Conservation (phyloP, 2,329 filamentous ascomycete species). For the Aspergillus sp. region DNA sequence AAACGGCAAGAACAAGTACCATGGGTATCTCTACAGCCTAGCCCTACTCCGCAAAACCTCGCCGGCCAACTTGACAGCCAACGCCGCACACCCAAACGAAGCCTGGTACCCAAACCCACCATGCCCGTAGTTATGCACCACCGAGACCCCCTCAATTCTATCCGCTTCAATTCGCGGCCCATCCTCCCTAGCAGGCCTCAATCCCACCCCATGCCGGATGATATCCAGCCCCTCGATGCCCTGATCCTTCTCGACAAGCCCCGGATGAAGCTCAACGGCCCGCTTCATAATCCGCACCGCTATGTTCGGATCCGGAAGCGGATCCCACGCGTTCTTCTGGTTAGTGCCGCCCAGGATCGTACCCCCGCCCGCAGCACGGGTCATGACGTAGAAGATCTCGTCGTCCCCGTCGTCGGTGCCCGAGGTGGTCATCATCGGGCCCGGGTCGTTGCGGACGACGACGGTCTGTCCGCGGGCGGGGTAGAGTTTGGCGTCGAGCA, state of each 20-base stretch:
- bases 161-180: conserved; percentile 72
- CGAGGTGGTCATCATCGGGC: conserved; percentile 60
- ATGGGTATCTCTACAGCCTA: conserved; percentile 18
- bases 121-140: conserved; percentile 40
- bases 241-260: conserved; percentile 45
- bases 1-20: too few species aligned
- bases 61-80: conserved; percentile 58
- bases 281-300: conserved; percentile 77
- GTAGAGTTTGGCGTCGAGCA: conserved; percentile 63
- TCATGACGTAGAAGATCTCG: conserved; percentile 76
- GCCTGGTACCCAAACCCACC: conserved; percentile 55
- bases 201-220: conserved; percentile 71
- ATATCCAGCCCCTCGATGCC: conserved; percentile 67
- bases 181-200: conserved; percentile 65
- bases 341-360: conserved; percentile 83
- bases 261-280: conserved; percentile 28
- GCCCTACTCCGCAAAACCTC: conserved; percentile 36
- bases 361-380: conserved; percentile 65
- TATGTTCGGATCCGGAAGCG: conserved; percentile 68
- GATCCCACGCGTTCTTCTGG: conserved; percentile 70
- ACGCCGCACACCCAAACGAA: conserved; percentile 61
- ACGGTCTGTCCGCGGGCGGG: conserved; percentile 79
- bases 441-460: conserved; percentile 69
- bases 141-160: conserved; percentile 51
- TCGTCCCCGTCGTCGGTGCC: conserved; percentile 65